A percentile compares a stretch with the other conserved stretches of the same genome.
These are phyloP conservation scores for Macrolepiota fuliginosa DNA, from an alignment of 768 basidiomycete species.

Conservation along the genomic window DNA sequence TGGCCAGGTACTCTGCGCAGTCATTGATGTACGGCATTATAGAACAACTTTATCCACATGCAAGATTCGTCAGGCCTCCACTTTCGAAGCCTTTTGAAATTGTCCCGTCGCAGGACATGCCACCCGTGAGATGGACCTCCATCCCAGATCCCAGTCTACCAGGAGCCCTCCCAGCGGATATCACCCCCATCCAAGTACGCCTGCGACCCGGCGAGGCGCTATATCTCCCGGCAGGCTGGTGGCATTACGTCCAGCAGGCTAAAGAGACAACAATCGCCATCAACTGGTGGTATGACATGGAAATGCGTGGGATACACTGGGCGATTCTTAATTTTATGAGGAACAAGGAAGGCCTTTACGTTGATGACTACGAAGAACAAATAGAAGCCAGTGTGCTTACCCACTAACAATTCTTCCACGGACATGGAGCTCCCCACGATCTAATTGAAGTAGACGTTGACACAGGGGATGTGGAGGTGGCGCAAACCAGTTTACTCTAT, in stretches of 20 bases:
- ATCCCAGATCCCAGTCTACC: conserved; percentile 54
- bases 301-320: conserved; percentile 71
- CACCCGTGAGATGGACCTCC: conserved; percentile 81
- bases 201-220: conserved; percentile 74
- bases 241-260: conserved; percentile 83
- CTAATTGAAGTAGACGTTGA: background rate
- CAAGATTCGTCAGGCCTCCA: conserved; percentile 53
- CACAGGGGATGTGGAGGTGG: background rate
- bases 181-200: conserved; percentile 66
- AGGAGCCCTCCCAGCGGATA: conserved; percentile 43
- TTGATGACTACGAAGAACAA: conserved; percentile 31
- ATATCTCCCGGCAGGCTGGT: conserved; percentile 94
- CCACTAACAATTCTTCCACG: background rate
- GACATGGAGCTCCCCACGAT: background rate
- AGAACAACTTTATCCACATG: conserved; percentile 69
- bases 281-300: conserved; percentile 91
- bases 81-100: conserved; percentile 27
- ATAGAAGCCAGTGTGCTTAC: background rate
- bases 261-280: conserved; percentile 62
- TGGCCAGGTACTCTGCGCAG: conserved; percentile 1
- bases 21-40: conserved; percentile 8
- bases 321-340: conserved; percentile 63
- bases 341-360: conserved; percentile 22
- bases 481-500: no score
- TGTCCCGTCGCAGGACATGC: conserved; percentile 26